These are phyloP conservation scores for Ogataea zsoltii DNA, from an alignment of 805 yeast species.

Conservation along the genomic window DNA sequence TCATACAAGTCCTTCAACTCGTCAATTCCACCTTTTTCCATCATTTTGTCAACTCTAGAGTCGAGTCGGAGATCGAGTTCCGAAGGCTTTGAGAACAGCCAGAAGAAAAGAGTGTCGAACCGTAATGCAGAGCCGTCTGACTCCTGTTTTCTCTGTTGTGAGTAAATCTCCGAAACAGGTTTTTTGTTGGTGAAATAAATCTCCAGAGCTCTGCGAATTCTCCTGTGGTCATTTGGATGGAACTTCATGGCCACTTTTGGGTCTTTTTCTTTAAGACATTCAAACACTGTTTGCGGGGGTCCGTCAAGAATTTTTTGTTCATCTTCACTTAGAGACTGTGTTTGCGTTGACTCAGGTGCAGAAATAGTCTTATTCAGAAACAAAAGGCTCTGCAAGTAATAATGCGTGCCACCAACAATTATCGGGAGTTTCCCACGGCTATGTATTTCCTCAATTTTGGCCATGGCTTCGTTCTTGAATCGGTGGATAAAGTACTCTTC, in stretches of 20 bases:
- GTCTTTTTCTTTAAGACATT: conserved; percentile 54
- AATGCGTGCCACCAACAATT: conserved; percentile 94
- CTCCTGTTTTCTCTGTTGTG: conserved; percentile 51
- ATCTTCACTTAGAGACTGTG: conserved; percentile 24
- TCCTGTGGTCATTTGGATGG: conserved; percentile 86
- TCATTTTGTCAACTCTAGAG: conserved; percentile 80
- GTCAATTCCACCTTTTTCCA: conserved; percentile 61
- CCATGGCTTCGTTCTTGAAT: conserved; percentile 71
- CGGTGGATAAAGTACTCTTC: conserved; percentile 80
- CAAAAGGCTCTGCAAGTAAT: conserved; percentile 77
- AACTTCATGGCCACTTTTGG: conserved; percentile 76
- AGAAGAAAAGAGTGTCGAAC: conserved; percentile 67
- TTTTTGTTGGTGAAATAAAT: conserved; percentile 67
- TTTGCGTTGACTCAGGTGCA: conserved; percentile 16
- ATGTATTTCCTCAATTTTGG: conserved; percentile 64
- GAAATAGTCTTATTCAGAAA: conserved; percentile 66
- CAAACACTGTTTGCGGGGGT: conserved; percentile 50
- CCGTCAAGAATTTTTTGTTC: conserved; percentile 53
- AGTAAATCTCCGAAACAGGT: conserved; percentile 70
- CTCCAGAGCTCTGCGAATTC: conserved; percentile 79
- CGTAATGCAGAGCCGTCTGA: conserved; percentile 48
- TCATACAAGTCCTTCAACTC: conserved; percentile 67
- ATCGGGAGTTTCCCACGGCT: conserved; percentile 75
- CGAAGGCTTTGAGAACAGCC: conserved; percentile 74
- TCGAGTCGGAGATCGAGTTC: conserved; percentile 67